A percentile compares a stretch with the other conserved stretches of the same genome.
Evolutionary conservation across 148 eudicot species (phyloP).

Genomic region (Chenopodium suecicum): DNA sequence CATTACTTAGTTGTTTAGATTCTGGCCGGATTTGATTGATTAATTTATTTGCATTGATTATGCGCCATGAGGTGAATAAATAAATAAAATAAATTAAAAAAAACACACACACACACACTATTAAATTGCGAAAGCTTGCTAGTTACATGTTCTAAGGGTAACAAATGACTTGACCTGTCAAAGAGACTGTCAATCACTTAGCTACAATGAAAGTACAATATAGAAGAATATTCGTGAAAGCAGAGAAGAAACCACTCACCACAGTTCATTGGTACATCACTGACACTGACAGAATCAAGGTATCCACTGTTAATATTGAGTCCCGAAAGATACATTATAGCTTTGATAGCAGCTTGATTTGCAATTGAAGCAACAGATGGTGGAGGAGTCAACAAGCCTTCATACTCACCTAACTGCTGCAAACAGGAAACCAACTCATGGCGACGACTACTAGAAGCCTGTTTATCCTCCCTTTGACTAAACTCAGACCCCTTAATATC

Average conservation of each 20-base stretch:
- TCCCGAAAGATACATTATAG: slow-evolving; percentile 79
- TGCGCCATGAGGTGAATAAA: too few relatives aligned
- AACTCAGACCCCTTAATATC: slow-evolving; percentile 51
- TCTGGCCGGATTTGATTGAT: too few relatives aligned
- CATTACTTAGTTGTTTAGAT: too few relatives aligned
- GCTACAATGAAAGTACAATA: background rate
- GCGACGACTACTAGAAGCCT: slow-evolving; percentile 43
- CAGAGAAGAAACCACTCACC: slow-evolving; percentile 50
- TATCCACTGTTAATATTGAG: slow-evolving; percentile 58
- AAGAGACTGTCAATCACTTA: background rate
- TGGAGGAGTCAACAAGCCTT: slow-evolving; percentile 81
- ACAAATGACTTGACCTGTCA: too few relatives aligned
- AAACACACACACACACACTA: too few relatives aligned
- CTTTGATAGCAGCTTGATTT: slow-evolving; percentile 92
- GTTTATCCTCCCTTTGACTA: slow-evolving; percentile 35
- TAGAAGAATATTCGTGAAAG: background rate
- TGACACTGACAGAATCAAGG: slow-evolving; percentile 66
- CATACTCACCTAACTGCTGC: slow-evolving; percentile 76
- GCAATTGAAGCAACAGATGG: slow-evolving; percentile 50
- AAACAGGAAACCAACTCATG: slow-evolving; percentile 68
- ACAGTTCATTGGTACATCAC: slow-evolving; percentile 63
- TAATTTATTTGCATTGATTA: too few relatives aligned
- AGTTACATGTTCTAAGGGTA: too few relatives aligned
- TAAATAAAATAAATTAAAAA: too few relatives aligned
- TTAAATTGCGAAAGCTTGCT: too few relatives aligned